Conservation (phyloP, 2,329 filamentous ascomycete species). For the Aspergillus sp. region DNA sequence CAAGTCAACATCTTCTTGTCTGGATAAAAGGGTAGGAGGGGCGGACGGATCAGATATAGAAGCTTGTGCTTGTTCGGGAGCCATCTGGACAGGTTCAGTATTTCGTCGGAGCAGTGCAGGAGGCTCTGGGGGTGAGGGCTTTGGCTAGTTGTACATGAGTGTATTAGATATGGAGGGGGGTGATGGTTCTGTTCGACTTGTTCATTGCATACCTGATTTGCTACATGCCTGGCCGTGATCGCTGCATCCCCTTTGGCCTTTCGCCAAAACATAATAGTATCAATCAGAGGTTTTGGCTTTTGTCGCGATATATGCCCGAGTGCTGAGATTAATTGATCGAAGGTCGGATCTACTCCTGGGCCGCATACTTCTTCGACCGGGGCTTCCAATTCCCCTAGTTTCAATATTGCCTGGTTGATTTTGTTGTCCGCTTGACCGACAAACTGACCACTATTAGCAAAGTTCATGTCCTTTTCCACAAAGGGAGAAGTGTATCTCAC, state of each 20-base stretch:
- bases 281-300: slow-evolving; percentile 90
- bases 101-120: slow-evolving; percentile 59
- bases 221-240: slow-evolving; percentile 52
- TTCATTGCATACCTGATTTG: slow-evolving; percentile 21
- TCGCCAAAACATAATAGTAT: slow-evolving; percentile 96
- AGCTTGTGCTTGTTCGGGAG: slow-evolving; percentile 23
- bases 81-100: slow-evolving; percentile 60
- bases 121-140: slow-evolving; percentile 33
- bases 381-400: slow-evolving; percentile 71
- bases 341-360: slow-evolving; percentile 75
- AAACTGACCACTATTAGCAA: slow-evolving; percentile 53
- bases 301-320: slow-evolving; percentile 90
- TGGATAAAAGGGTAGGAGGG: slow-evolving; percentile 30
- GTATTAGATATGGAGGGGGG: slow-evolving; percentile 1
- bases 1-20: slow-evolving; percentile 66
- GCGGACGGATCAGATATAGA: slow-evolving; percentile 20
- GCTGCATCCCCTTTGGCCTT: slow-evolving; percentile 92
- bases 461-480: not conserved
- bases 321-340: slow-evolving; percentile 90
- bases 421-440: slow-evolving; percentile 96
- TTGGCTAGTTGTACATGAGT: slow-evolving; percentile 14
- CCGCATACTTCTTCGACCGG: slow-evolving; percentile 87
- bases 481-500: slow-evolving; percentile 42
- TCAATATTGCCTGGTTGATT: slow-evolving; percentile 78
- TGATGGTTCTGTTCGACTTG: slow-evolving; percentile 19